Evolutionary conservation across 2,329 filamentous ascomycete species (phyloP), one percentile per base, ranked within the genome.

Genomic region (Phialophora expanda): DNA sequence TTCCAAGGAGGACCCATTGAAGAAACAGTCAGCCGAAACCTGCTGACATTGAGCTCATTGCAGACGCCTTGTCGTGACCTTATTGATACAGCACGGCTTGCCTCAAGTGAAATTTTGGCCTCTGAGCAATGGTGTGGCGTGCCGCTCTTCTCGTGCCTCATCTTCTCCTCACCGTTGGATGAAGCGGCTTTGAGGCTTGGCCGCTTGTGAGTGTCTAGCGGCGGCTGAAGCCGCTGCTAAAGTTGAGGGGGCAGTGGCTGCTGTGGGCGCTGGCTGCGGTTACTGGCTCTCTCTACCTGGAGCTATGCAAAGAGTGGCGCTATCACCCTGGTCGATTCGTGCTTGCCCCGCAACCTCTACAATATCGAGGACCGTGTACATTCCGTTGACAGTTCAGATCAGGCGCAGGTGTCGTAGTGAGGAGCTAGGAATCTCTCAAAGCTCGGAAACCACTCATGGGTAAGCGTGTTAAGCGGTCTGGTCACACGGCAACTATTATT

Each of bases 101-200:
- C 46, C 46, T 22, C 46, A 26, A 50, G 17, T n/a, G 48, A 51
- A 28, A 1, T 4, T 51, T 7, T 11, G n/a, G 20, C 32, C 7
- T 22, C 28, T 24, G 28, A 34, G 50, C 60, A 56, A 55, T 48
- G n/a, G 51, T n/a, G 24, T 48, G 26, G 4, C 24, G 38, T 26
- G 9, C 20, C 24, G 26, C 20, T 7, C 28, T 54, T 64, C 62
- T 53, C 62, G 56, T 64, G 62, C 51, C 44, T 30, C 22, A 44
- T 54, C 62, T 48, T 51, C 30, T 59, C 55, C 44, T 64, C 55
- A 54, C 11, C 32, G 62, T 64, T 64, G 62, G 62, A 58, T 55
- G 55, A 54, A 48, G 46, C 22, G 41, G 38, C 51, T 24, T 8
- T n/a, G 17, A 58, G 24, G 32, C 14, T 46, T 20, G 24, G 55